These are phyloP conservation scores for Talaromyces adpressus DNA, from an alignment of 495 filamentous ascomycete genomes.

Conservation along the genomic window DNA sequence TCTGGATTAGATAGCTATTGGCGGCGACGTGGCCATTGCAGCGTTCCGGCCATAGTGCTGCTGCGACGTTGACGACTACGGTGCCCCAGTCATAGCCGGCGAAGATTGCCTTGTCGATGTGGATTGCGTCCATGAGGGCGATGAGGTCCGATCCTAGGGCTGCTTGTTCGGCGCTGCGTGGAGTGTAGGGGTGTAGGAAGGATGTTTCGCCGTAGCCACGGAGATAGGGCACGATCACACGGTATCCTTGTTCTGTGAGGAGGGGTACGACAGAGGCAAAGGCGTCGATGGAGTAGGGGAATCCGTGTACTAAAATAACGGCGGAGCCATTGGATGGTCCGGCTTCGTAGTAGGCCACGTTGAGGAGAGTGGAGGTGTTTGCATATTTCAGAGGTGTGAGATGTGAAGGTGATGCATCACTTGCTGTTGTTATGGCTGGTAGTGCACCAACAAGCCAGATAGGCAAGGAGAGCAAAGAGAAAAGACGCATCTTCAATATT, in stretches of 20 bases:
- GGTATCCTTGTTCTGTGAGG: constrained; percentile 15
- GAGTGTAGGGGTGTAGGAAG: constrained; percentile 12
- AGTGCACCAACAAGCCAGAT: neutral
- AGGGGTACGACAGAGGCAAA: constrained; percentile 16
- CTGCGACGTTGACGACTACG: constrained; percentile 8
- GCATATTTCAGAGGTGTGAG: constrained; percentile 3
- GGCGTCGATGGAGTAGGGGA: constrained; percentile 19
- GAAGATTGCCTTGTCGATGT: constrained; percentile 11
- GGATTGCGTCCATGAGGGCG: constrained; percentile 8
- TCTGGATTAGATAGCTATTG: constrained; percentile 14
- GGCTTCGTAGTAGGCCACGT: constrained; percentile 4
- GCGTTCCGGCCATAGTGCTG: constrained; percentile 12
- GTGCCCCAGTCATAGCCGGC: constrained; percentile 13
- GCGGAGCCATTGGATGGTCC: constrained; percentile 6
- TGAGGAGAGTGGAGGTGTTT: constrained; percentile 1
- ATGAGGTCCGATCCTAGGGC: constrained; percentile 17
- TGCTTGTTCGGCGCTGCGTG: constrained; percentile 18
- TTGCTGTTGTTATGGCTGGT: neutral
- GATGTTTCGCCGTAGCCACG: constrained; percentile 18
- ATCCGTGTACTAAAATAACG: constrained; percentile 16
- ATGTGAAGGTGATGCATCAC: neutral
- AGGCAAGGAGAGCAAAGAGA: neutral
- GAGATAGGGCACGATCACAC: constrained; percentile 19
- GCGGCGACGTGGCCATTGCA: constrained; percentile 12
- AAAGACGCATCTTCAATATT: neutral